These are phyloP conservation scores for Diaporthe helianthi DNA, from an alignment of 2,329 filamentous ascomycete genomes.

Conservation along the genomic window DNA sequence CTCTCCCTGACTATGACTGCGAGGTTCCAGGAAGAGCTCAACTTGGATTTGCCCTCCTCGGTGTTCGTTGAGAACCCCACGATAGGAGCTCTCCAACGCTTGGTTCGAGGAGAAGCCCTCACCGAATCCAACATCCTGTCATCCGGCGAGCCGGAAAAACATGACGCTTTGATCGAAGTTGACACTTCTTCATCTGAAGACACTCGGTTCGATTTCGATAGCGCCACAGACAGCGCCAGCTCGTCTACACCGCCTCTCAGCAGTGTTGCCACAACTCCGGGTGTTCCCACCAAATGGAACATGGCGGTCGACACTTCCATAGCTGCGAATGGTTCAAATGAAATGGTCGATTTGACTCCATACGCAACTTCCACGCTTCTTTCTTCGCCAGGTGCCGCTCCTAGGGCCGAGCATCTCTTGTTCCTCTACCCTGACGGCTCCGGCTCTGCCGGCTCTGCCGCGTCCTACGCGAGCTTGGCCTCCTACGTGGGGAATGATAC, in stretches of 20 bases:
- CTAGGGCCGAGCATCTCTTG: not conserved
- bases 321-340: not conserved
- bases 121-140: not conserved
- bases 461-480: slow-evolving; percentile 1
- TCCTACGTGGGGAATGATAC: not conserved
- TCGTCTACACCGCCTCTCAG: not conserved
- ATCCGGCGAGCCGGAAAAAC: not conserved
- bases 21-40: slow-evolving; percentile 22
- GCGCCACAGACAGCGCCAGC: not conserved
- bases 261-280: slow-evolving; percentile 7
- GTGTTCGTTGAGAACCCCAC: slow-evolving; percentile 1
- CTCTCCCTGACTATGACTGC: slow-evolving; percentile 3
- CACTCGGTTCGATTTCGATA: not conserved
- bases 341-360: not conserved
- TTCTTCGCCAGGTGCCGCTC: not conserved
- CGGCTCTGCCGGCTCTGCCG: slow-evolving; percentile 18
- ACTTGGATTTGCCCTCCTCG: not conserved
- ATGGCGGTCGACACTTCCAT: not conserved
- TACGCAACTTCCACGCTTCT: slow-evolving; percentile 5
- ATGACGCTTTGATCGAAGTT: not conserved
- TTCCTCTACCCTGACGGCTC: slow-evolving; percentile 27
- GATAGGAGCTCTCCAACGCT: not conserved
- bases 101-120: not conserved
- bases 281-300: not conserved
- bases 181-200: not conserved